Evolutionary conservation across 139 green algal genomes (phyloP), one percentile per base, ranked within the genome.

Genomic region (Bryopsis sp.): DNA sequence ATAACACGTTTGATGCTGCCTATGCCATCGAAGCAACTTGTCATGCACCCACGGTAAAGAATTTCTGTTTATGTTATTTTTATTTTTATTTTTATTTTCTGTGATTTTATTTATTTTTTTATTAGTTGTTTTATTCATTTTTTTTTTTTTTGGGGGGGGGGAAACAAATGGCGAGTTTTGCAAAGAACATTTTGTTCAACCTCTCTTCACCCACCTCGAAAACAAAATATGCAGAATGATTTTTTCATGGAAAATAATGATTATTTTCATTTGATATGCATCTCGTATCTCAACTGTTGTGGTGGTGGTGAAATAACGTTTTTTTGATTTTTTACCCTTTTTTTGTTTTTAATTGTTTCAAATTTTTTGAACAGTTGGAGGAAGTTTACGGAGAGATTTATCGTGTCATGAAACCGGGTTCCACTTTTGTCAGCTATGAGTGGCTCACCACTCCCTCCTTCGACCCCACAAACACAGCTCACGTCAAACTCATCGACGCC

Each of bases 1-100:
- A 85, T 26, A 71, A 68, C 50, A 89, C 68, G 43, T 97, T 97
- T 63, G 93, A 99, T 64, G 91, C 71, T 8, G 90, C 88, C 0
- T 98, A 97, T 70, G 87, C 89, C 26, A 95, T 97, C 33, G 94
- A 99, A 81, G 95, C 95, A 1, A 97, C 95, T 19, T 99, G 95
- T 84, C 95, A 99, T 74, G 90, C 93, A 1, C 80, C 86, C 64
- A 88, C 84, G 75, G 81, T 91, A 39, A 71, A n/a, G n/a, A n/a
- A n/a, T n/a, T n/a, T n/a, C n/a, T n/a, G n/a, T n/a, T n/a, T n/a
- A 57, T 8, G 33, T 29, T 8, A 26, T 29, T 58, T 33, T 70
- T 35, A 70, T 70, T 15, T 15, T 71, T 28, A 33, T 70, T 67
- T 72, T 70, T 24, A 19, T n/a, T n/a, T n/a, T n/a, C n/a, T n/a